Conservation (phyloP, 768 basidiomycete genomes). For the Gautieria morchelliformis region DNA sequence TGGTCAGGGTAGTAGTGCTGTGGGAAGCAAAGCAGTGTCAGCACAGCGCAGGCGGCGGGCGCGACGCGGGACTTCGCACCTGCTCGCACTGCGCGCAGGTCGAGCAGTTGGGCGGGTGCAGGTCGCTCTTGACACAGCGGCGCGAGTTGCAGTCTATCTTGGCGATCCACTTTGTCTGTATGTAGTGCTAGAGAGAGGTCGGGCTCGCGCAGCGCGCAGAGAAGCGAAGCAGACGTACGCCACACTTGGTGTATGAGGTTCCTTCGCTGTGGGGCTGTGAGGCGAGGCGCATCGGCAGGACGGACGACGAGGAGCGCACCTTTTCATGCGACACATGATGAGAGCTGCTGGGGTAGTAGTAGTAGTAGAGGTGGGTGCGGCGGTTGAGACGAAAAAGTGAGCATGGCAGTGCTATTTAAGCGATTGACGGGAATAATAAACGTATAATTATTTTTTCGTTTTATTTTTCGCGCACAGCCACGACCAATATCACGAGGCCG, state of each 20-base stretch:
- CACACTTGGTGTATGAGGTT: constrained; percentile 45
- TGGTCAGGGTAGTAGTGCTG: constrained; percentile 61
- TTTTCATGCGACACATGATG: constrained; percentile 7
- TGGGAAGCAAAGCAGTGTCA: not conserved
- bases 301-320: constrained; percentile 11
- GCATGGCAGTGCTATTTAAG: not conserved
- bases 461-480: not conserved
- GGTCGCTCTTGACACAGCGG: constrained; percentile 31
- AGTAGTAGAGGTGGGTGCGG: constrained; percentile 12
- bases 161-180: constrained; percentile 41
- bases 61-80: constrained; percentile 21
- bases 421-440: not conserved
- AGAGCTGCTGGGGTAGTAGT: constrained; percentile 11
- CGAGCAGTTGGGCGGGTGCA: constrained; percentile 32
- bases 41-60: not conserved
- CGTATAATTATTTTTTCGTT: no score
- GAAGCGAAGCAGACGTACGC: constrained; percentile 25
- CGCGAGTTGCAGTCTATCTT: constrained; percentile 48
- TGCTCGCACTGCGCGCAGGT: constrained; percentile 34
- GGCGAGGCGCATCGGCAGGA: constrained; percentile 10
- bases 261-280: constrained; percentile 46
- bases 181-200: constrained; percentile 46
- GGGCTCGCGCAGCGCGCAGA: constrained; percentile 15
- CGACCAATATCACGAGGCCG: no score
- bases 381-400: constrained; percentile 8